Conservation (phyloP, 2,329 filamentous ascomycete genomes). For the Harringtonia aguacate region DNA sequence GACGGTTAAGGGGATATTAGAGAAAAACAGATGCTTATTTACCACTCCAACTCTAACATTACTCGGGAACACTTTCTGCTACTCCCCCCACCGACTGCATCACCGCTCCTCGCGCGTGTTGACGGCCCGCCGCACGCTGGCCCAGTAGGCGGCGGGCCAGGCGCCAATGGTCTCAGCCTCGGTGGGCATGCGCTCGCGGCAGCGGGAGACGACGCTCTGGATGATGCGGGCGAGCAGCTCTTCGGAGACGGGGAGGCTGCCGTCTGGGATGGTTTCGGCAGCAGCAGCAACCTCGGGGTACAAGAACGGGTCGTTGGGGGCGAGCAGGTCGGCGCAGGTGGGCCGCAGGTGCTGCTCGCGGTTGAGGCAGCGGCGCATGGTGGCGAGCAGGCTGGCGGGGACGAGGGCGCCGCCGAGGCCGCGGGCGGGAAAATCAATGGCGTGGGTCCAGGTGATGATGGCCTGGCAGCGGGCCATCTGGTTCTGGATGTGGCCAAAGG, state of each 20-base stretch:
- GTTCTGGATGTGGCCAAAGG: constrained; percentile 85
- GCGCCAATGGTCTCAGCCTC: constrained; percentile 43
- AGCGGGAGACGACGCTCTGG: constrained; percentile 49
- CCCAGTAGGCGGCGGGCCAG: constrained; percentile 54
- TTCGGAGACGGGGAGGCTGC: constrained; percentile 48
- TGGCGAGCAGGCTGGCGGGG: constrained; percentile 46
- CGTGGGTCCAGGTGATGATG: constrained; percentile 69
- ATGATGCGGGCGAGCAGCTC: constrained; percentile 52
- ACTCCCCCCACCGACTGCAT: no score
- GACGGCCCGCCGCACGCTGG: constrained; percentile 43
- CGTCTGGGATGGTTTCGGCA: constrained; percentile 10
- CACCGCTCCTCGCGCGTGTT: constrained; percentile 18
- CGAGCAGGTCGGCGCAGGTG: constrained; percentile 51
- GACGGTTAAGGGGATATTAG: constrained; percentile 12
- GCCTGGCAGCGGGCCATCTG: constrained; percentile 78
- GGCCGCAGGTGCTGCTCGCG: constrained; percentile 53
- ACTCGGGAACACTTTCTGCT: no score
- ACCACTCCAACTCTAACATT: no score
- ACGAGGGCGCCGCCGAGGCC: constrained; percentile 57
- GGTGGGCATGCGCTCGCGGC: constrained; percentile 46
- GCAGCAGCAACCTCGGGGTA: constrained; percentile 45
- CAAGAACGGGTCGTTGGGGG: constrained; percentile 49
- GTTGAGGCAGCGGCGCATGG: constrained; percentile 51
- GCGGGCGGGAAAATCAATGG: constrained; percentile 59
- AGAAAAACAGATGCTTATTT: no score